A percentile compares a stretch with the other conserved stretches of the same genome.
Evolutionary conservation across 345 rosid genomes (phyloP).

Genomic region (Pistacia atlantica): DNA sequence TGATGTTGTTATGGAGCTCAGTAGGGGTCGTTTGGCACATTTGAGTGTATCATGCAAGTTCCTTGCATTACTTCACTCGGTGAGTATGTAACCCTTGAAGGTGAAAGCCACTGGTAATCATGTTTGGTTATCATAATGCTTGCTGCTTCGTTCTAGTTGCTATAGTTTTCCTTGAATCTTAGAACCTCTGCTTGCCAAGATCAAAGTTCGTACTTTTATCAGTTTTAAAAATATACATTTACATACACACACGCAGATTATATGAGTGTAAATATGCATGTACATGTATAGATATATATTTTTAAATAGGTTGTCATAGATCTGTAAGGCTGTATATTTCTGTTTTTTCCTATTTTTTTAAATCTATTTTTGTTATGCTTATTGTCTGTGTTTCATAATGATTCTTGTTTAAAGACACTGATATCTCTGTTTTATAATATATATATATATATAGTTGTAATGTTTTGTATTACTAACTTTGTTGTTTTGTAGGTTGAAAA

Average conservation of each 20-base stretch:
- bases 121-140: neutral
- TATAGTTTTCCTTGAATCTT: neutral
- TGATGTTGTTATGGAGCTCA: slow-evolving; percentile 69
- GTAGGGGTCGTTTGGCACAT: slow-evolving; percentile 49
- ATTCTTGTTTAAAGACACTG: neutral
- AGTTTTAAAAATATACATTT: neutral
- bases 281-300: neutral
- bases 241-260: too few species aligned
- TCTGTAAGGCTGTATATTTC: neutral
- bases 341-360: neutral
- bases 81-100: slow-evolving; percentile 40
- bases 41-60: slow-evolving; percentile 82
- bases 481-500: slow-evolving; percentile 63
- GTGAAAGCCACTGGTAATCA: neutral
- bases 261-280: neutral
- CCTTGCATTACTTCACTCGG: slow-evolving; percentile 90
- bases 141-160: neutral
- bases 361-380: neutral
- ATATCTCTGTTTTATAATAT: neutral
- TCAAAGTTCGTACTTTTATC: neutral
- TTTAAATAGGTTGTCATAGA: neutral
- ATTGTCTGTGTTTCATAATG: neutral
- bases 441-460: too few species aligned
- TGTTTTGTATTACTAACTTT: slow-evolving; percentile 7
- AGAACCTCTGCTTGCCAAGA: neutral